A percentile compares a stretch with the other conserved stretches of the same genome.
These are phyloP conservation scores for Pichia sp. DNA, from an alignment of 1,139 yeast genomes.

Conservation along the genomic window DNA sequence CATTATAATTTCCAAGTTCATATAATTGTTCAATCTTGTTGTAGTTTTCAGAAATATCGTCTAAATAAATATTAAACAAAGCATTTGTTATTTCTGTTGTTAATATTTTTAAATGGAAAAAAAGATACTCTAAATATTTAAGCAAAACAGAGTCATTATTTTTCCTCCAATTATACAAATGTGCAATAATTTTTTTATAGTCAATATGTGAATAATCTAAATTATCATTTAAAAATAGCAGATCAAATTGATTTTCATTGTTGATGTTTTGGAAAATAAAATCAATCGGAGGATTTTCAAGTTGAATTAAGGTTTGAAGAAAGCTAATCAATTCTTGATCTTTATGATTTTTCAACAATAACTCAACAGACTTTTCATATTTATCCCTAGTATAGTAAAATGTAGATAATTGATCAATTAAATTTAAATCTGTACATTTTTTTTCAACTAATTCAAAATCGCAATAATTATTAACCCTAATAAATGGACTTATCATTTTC, in stretches of 20 bases:
- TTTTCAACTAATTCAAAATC: constrained; percentile 56
- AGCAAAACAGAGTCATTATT: constrained; percentile 34
- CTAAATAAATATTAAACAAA: constrained; percentile 52
- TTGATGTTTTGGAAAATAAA: constrained; percentile 52
- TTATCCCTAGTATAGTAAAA: constrained; percentile 61
- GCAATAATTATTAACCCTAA: constrained; percentile 71
- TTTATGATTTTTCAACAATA: constrained; percentile 35
- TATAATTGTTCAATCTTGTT: constrained; percentile 27
- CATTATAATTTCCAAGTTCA: constrained; percentile 28
- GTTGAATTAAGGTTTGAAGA: constrained; percentile 40
- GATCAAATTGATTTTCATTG: constrained; percentile 36
- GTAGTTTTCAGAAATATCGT: constrained; percentile 17
- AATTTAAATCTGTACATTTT: constrained; percentile 44
- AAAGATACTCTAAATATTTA: constrained; percentile 57
- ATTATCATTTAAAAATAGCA: constrained; percentile 63
- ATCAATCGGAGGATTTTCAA: constrained; percentile 45
- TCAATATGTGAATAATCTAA: constrained; percentile 59
- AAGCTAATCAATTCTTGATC: constrained; percentile 47
- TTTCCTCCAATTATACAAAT: constrained; percentile 23
- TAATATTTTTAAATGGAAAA: constrained; percentile 38
- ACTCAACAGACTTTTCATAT: constrained; percentile 63
- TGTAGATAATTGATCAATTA: constrained; percentile 68
- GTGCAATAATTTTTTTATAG: constrained; percentile 46
- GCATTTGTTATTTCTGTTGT: constrained; percentile 45
- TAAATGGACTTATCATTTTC: constrained; percentile 72